Percentiles rank a stretch among this genome's conserved stretches.
phyloP scores from a whole-genome alignment of 2,329 filamentous ascomycete genomes.

The Stagonosporopsis rhizophila region DNA sequence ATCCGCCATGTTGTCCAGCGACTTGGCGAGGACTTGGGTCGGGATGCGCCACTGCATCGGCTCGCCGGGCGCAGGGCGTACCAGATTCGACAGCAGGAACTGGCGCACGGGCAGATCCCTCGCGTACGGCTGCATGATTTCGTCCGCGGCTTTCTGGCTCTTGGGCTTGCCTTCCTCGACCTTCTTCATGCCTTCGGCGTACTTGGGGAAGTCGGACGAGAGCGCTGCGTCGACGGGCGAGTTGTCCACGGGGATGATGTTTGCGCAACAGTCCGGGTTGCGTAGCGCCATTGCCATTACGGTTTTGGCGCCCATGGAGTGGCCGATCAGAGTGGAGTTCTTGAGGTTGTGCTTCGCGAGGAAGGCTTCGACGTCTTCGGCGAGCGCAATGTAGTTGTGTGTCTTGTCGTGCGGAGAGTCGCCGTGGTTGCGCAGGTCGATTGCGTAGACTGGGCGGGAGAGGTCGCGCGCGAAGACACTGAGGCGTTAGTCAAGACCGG shows the following conservation, averaged over 20 bases:
- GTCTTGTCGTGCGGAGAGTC: conserved; percentile 78
- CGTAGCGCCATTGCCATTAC: conserved; percentile 86
- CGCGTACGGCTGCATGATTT: conserved; percentile 78
- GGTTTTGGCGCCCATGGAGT: conserved; percentile 96
- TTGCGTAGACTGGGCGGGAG: conserved; percentile 78
- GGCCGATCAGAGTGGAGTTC: conserved; percentile 81
- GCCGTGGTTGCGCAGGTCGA: conserved; percentile 93
- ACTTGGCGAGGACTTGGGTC: conserved; percentile 70
- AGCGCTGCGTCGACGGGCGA: conserved; percentile 83
- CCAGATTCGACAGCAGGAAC: conserved; percentile 87
- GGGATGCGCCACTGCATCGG: conserved; percentile 80
- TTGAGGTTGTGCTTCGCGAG: conserved; percentile 74
- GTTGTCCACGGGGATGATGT: conserved; percentile 88
- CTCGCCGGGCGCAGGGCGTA: conserved; percentile 61
- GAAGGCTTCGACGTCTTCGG: conserved; percentile 82
- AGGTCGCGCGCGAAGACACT: conserved; percentile 84
- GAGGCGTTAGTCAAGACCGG: background rate
- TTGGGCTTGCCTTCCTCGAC: conserved; percentile 74
- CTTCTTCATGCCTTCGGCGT: conserved; percentile 82
- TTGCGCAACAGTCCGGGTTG: conserved; percentile 69
- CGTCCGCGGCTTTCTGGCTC: conserved; percentile 78
- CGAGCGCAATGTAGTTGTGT: conserved; percentile 85
- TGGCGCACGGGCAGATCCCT: conserved; percentile 79
- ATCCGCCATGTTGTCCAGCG: conserved; percentile 79
- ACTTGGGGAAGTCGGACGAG: conserved; percentile 76